These are phyloP conservation scores for Pseudopithomyces chartarum DNA, from an alignment of 2,329 filamentous ascomycete genomes.

Conservation along the genomic window DNA sequence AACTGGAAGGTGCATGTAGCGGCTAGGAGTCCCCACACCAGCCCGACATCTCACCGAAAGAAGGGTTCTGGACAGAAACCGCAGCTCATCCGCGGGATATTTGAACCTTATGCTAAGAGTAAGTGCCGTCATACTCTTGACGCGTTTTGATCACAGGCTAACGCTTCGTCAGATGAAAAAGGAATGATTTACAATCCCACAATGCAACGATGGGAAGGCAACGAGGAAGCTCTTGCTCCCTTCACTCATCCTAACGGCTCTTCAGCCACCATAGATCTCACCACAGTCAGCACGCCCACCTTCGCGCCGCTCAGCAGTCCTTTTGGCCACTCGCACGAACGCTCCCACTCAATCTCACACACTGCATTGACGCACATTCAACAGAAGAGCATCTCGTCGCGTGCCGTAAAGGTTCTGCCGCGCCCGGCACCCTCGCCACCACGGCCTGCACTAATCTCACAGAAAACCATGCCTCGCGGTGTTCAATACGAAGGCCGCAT, in stretches of 20 bases:
- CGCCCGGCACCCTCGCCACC: constrained; percentile 48
- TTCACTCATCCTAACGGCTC: constrained; percentile 66
- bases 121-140: constrained; percentile 45
- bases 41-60: constrained; percentile 55
- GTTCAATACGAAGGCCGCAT: constrained; percentile 96
- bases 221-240: constrained; percentile 79
- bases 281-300: constrained; percentile 47
- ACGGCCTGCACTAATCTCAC: constrained; percentile 84
- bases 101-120: constrained; percentile 80
- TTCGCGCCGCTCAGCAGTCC: constrained; percentile 41
- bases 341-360: constrained; percentile 48
- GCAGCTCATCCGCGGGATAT: constrained; percentile 85
- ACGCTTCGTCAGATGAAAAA: constrained; percentile 68
- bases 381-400: constrained; percentile 49
- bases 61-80: constrained; percentile 70
- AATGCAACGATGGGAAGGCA: constrained; percentile 92
- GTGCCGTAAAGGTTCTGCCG: constrained; percentile 35
- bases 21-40: constrained; percentile 56
- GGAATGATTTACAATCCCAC: constrained; percentile 95
- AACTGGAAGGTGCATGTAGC: constrained; percentile 65
- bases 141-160: constrained; percentile 19
- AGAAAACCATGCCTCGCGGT: constrained; percentile 78
- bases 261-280: constrained; percentile 46
- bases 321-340: constrained; percentile 36
- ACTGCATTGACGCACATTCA: constrained; percentile 45